These are phyloP conservation scores for Penicillium ochrochloron DNA, from an alignment of 495 filamentous ascomycete species.

Conservation along the genomic window DNA sequence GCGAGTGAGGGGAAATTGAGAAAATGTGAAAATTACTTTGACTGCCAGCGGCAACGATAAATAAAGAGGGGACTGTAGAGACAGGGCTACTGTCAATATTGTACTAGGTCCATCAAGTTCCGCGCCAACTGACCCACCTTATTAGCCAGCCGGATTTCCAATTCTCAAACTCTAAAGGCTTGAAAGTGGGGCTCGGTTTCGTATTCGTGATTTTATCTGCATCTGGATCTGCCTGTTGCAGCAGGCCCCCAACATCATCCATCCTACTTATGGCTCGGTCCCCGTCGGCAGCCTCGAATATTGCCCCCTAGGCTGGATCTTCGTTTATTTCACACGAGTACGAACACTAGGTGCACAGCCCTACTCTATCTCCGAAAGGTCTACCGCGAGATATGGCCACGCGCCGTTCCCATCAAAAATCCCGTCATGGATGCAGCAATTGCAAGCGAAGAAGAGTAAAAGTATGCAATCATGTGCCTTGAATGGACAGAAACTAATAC, in stretches of 20 bases:
- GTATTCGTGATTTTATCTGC: slow-evolving; percentile 20
- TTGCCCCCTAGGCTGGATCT: background rate
- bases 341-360: background rate
- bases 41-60: background rate
- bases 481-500: background rate
- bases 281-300: background rate
- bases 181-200: slow-evolving; percentile 9
- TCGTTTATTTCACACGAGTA: background rate
- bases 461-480: slow-evolving; percentile 13
- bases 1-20: background rate
- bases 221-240: slow-evolving; percentile 1
- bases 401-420: slow-evolving; percentile 30
- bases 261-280: background rate
- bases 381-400: slow-evolving; percentile 15
- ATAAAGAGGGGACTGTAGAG: background rate
- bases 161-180: background rate
- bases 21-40: background rate
- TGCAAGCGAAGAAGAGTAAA: slow-evolving; percentile 36
- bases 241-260: background rate
- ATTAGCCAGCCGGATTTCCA: background rate
- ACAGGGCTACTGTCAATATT: background rate
- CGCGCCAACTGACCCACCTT: background rate
- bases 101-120: background rate
- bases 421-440: slow-evolving; percentile 32
- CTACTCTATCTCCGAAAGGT: no score